These are phyloP conservation scores for Microdochium bolleyi DNA, from an alignment of 2,329 filamentous ascomycete genomes.

Conservation along the genomic window DNA sequence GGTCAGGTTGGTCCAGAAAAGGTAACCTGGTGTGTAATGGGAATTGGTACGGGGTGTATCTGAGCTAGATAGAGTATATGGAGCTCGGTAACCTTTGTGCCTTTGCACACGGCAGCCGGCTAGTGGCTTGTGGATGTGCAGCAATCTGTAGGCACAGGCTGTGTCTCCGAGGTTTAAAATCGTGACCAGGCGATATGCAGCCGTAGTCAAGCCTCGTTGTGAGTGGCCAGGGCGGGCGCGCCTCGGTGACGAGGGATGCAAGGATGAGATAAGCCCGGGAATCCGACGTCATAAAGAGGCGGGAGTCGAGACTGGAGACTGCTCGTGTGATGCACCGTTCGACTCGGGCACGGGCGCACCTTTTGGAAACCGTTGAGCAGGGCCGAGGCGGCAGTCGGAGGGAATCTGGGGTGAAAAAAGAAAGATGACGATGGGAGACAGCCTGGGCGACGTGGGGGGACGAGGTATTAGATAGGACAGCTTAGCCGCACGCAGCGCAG, in stretches of 20 bases:
- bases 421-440: not conserved
- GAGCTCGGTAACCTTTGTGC: not conserved
- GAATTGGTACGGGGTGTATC: not conserved
- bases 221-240: constrained; percentile 7
- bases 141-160: not conserved
- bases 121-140: not conserved
- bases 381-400: not conserved
- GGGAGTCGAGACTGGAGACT: constrained; percentile 3
- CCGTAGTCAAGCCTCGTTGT: constrained; percentile 2
- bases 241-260: constrained; percentile 43
- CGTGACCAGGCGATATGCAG: not conserved
- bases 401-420: no score
- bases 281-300: constrained; percentile 46
- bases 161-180: constrained; percentile 2
- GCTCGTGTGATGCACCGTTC: constrained; percentile 1
- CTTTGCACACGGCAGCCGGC: not conserved
- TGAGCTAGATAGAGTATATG: not conserved
- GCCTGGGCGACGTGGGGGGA: not conserved
- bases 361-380: not conserved
- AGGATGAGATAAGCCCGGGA: constrained; percentile 50
- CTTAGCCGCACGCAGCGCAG: not conserved
- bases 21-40: not conserved
- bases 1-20: not conserved
- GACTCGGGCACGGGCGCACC: not conserved
- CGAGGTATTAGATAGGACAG: not conserved